Percentiles rank a stretch among this genome's conserved stretches.
phyloP scores from a whole-genome alignment of 2,329 filamentous ascomycete species.

The Setomelanomma holmii region DNA sequence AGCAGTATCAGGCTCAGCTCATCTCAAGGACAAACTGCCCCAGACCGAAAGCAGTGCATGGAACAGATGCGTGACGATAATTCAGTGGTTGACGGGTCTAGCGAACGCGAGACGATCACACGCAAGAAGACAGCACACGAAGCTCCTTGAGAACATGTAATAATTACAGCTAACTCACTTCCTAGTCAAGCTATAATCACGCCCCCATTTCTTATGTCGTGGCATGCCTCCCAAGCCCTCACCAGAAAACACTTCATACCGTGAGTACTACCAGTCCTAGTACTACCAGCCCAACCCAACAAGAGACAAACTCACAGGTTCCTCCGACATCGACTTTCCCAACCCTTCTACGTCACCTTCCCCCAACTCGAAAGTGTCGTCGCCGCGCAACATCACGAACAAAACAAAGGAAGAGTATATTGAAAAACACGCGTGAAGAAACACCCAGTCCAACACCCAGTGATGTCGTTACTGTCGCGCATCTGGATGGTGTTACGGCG shows the following conservation, averaged over 20 bases:
- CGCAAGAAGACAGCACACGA: too few relatives aligned
- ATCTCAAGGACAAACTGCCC: too few relatives aligned
- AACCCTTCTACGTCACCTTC: not conserved
- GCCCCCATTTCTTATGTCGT: too few relatives aligned
- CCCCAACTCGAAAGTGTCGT: not conserved
- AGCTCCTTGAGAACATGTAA: too few relatives aligned
- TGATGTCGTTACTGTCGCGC: not conserved
- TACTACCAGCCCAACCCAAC: not conserved
- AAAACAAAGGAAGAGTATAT: not conserved
- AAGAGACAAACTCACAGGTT: not conserved
- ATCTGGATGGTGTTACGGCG: not conserved
- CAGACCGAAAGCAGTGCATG: too few relatives aligned
- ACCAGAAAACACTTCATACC: not conserved
- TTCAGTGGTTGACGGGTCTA: too few relatives aligned
- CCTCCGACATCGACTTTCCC: not conserved
- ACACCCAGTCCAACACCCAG: constrained; percentile 2
- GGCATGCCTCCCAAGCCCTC: constrained; percentile 3
- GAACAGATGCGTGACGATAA: too few relatives aligned
- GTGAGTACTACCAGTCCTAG: not conserved
- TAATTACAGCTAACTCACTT: too few relatives aligned
- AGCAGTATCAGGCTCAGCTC: too few relatives aligned
- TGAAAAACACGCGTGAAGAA: not conserved
- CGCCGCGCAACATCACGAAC: not conserved
- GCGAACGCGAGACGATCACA: too few relatives aligned
- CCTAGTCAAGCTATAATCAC: too few relatives aligned